These are phyloP conservation scores for Gypsophila paniculata DNA, from an alignment of 179 eudicot species.

Conservation along the genomic window DNA sequence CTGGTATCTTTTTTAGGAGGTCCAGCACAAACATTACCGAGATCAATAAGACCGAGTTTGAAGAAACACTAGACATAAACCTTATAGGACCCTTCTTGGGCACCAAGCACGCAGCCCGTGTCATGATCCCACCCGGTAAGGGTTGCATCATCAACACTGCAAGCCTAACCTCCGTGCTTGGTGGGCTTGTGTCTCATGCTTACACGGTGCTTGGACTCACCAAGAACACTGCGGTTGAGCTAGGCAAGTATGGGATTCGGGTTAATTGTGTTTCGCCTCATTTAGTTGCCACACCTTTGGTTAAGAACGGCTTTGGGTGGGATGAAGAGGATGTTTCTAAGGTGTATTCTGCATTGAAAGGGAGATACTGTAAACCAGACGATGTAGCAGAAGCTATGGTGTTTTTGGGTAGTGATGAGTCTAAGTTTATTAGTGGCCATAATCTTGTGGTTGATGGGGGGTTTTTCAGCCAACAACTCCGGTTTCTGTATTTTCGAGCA, in stretches of 20 bases:
- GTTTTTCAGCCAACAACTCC: slow-evolving; percentile 7
- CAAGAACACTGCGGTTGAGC: slow-evolving; percentile 24
- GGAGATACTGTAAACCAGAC: background rate
- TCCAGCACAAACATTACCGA: slow-evolving; percentile 15
- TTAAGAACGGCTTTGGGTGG: slow-evolving; percentile 9
- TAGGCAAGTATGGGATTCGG: slow-evolving; percentile 26
- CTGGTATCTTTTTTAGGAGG: slow-evolving; percentile 7
- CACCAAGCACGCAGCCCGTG: slow-evolving; percentile 31
- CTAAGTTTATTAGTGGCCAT: slow-evolving; percentile 23
- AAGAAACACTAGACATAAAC: slow-evolving; percentile 17
- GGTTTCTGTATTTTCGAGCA: slow-evolving; percentile 16
- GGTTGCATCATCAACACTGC: slow-evolving; percentile 27
- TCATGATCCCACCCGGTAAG: slow-evolving; percentile 26
- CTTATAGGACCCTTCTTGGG: slow-evolving; percentile 30
- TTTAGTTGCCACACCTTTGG: slow-evolving; percentile 11
- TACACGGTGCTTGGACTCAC: slow-evolving; percentile 31
- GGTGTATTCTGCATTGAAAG: slow-evolving; percentile 8
- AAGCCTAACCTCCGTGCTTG: slow-evolving; percentile 17
- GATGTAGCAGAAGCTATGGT: slow-evolving; percentile 22
- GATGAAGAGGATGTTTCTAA: background rate
- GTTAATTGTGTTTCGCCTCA: slow-evolving; percentile 28
- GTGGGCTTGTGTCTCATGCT: slow-evolving; percentile 7
- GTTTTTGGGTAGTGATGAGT: slow-evolving; percentile 25
- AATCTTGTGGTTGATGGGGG: slow-evolving; percentile 24
- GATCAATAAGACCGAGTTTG: slow-evolving; percentile 17